Evolutionary conservation across 2,329 filamentous ascomycete genomes (phyloP).

Genomic region (Beauveria sp.): DNA sequence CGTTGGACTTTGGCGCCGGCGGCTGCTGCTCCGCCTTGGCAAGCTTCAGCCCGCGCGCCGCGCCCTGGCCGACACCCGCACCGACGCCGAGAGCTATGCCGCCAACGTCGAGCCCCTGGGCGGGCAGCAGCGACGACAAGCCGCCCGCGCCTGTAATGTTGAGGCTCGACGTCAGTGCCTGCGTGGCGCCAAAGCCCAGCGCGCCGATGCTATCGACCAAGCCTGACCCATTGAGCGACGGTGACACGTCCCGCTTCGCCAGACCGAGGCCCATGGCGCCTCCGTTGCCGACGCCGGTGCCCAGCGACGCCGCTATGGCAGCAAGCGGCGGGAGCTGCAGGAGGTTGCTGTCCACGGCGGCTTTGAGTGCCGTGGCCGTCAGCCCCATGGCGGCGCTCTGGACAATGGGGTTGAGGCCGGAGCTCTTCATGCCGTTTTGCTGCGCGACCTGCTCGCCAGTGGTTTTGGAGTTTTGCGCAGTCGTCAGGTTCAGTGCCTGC

Average conservation of each 20-base stretch:
- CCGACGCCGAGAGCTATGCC: slow-evolving; percentile 1
- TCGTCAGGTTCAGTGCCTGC: slow-evolving; percentile 18
- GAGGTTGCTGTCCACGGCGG: slow-evolving; percentile 16
- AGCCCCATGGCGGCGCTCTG: slow-evolving; percentile 23
- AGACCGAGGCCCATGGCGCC: slow-evolving; percentile 18
- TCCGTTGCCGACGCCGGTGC: slow-evolving; percentile 18
- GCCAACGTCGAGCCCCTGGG: slow-evolving; percentile 1
- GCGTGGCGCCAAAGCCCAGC: slow-evolving; percentile 22
- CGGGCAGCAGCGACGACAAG: slow-evolving; percentile 6
- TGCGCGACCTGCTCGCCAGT: slow-evolving; percentile 17
- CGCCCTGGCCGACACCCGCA: slow-evolving; percentile 12
- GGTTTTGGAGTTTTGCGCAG: slow-evolving; percentile 11
- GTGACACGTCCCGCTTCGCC: slow-evolving; percentile 10
- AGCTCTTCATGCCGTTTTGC: slow-evolving; percentile 22
- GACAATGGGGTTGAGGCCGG: slow-evolving; percentile 22
- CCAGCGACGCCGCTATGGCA: slow-evolving; percentile 16
- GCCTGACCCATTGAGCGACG: slow-evolving; percentile 16
- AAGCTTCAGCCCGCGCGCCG: slow-evolving; percentile 13
- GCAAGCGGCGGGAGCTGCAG: slow-evolving; percentile 14
- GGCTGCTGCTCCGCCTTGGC: slow-evolving; percentile 2
- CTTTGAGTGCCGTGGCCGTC: slow-evolving; percentile 20
- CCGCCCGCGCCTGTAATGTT: slow-evolving; percentile 12
- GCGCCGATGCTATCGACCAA: slow-evolving; percentile 17
- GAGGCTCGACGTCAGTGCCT: slow-evolving; percentile 19
- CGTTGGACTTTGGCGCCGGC: neutral